A percentile compares a stretch with the other conserved stretches of the same genome.
phyloP scores from a whole-genome alignment of 495 filamentous ascomycete genomes.

The Amniculicola lignicola region DNA sequence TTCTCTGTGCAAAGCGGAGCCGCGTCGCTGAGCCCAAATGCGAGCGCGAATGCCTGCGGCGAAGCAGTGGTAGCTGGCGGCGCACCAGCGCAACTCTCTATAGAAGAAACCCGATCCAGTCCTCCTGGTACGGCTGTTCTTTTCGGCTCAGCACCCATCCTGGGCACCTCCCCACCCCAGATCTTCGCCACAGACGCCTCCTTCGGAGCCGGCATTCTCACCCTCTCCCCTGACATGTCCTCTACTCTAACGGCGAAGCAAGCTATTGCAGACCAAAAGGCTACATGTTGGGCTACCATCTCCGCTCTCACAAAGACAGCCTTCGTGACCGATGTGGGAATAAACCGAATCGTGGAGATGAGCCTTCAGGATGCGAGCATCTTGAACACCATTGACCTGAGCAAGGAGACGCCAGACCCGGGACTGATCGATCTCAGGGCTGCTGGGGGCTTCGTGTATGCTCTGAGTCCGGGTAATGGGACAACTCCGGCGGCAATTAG shows the following conservation, averaged over 20 bases:
- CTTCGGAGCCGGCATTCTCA: slow-evolving; percentile 51
- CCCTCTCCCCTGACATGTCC: slow-evolving; percentile 30
- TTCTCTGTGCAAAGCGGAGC: slow-evolving; percentile 42
- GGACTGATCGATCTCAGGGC: slow-evolving; percentile 56
- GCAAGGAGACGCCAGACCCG: slow-evolving; percentile 40
- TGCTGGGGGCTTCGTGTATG: slow-evolving; percentile 53
- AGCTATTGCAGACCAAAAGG: slow-evolving; percentile 48
- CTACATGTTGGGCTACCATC: slow-evolving; percentile 56
- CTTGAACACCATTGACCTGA: slow-evolving; percentile 42
- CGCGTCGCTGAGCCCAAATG: neutral
- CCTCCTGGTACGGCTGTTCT: slow-evolving; percentile 51
- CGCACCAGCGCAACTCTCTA: slow-evolving; percentile 23
- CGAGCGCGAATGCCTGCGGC: neutral
- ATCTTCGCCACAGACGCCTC: slow-evolving; percentile 56
- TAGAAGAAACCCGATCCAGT: slow-evolving; percentile 27
- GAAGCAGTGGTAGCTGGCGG: too few relatives aligned
- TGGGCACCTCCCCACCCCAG: slow-evolving; percentile 34
- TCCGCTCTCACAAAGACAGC: slow-evolving; percentile 45
- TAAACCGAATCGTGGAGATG: slow-evolving; percentile 55
- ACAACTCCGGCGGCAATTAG: slow-evolving; percentile 46
- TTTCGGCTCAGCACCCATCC: slow-evolving; percentile 52
- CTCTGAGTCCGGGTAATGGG: slow-evolving; percentile 53
- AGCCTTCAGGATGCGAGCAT: slow-evolving; percentile 45
- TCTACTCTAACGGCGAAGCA: slow-evolving; percentile 21
- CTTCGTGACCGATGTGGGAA: slow-evolving; percentile 54